Base-by-base conservation (phyloP, 2,329 filamentous ascomycete genomes). In the Cytospora piceicola region DNA sequence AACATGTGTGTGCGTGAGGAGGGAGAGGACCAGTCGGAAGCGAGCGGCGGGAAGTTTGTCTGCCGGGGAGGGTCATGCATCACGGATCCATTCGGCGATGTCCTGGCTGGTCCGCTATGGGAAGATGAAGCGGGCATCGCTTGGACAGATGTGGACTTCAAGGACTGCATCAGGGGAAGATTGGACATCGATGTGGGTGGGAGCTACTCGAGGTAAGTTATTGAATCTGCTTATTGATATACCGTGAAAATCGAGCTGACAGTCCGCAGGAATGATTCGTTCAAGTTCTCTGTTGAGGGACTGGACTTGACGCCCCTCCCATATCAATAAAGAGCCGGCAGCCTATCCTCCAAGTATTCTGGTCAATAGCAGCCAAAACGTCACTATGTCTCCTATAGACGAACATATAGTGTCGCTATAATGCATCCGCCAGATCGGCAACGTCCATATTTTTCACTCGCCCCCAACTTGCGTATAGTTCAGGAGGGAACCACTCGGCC, bases 111-210 rank as follows among this genome's bases (percentile, higher is more conserved):
- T 0, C 94, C 94, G 0, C 80, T 95, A 66, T 97, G 93, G 93
- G 91, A 96, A 66, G 89, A 94, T 67, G 77, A 89, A 63, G 82
- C 86, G 4, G 85, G 87, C 0, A 75, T 97, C 34, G 78, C 93
- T 60, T 85, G 85, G 39, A 83, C 86, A 0, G 91, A 95, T 69
- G 89, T 94, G 4, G 93, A 97, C 73, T 90, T 97, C 72, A 91
- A 96, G 57, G 93, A 97, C 70, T 97, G 94, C 71, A 86, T 93
- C 70, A 83, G 92, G 12, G 94, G 93, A 0, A 81, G 92, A 61
- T 75, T 97, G 69, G 93, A 97, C 75, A 76, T 97, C 56, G 94
- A 97, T 79, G 88, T 92, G 46, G 92, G 88, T 2, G 94, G 94
- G 0, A 93, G 90, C 73, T 97, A 96, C 76, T 94, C 92, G 2